Conservation (phyloP, 2,329 filamentous ascomycete species). For the Pyrenophora graminea region DNA sequence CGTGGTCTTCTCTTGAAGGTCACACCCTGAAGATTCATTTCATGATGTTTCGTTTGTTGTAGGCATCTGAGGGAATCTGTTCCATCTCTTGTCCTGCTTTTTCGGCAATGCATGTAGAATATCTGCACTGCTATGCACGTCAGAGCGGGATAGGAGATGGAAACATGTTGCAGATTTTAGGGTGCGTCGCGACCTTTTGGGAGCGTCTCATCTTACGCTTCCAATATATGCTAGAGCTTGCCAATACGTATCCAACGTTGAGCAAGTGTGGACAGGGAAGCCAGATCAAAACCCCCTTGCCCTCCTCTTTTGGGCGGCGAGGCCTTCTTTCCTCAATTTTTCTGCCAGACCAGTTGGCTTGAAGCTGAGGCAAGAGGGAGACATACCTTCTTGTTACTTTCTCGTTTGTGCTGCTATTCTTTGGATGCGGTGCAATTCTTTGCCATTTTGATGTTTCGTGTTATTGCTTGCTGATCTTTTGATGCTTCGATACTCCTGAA, state of each 20-base stretch:
- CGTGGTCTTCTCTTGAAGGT: slow-evolving; percentile 8
- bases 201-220: slow-evolving; percentile 30
- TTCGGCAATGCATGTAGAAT: neutral
- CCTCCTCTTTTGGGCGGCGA: slow-evolving; percentile 34
- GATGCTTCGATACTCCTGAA: too few species aligned
- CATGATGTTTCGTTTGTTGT: neutral
- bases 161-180: neutral
- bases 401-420: neutral
- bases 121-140: too few species aligned
- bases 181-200: neutral
- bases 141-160: neutral
- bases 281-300: slow-evolving; percentile 38
- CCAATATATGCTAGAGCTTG: slow-evolving; percentile 50
- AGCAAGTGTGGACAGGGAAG: slow-evolving; percentile 51
- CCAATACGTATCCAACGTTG: slow-evolving; percentile 43
- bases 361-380: slow-evolving; percentile 29
- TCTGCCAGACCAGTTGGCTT: slow-evolving; percentile 31
- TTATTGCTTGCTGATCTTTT: too few species aligned
- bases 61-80: slow-evolving; percentile 14
- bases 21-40: slow-evolving; percentile 1
- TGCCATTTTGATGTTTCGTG: too few species aligned
- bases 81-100: neutral
- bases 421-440: neutral
- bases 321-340: slow-evolving; percentile 32
- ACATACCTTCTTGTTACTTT: slow-evolving; percentile 24